These are phyloP conservation scores for Telfairia occidentalis DNA, from an alignment of 331 rosid genomes.

Conservation along the genomic window DNA sequence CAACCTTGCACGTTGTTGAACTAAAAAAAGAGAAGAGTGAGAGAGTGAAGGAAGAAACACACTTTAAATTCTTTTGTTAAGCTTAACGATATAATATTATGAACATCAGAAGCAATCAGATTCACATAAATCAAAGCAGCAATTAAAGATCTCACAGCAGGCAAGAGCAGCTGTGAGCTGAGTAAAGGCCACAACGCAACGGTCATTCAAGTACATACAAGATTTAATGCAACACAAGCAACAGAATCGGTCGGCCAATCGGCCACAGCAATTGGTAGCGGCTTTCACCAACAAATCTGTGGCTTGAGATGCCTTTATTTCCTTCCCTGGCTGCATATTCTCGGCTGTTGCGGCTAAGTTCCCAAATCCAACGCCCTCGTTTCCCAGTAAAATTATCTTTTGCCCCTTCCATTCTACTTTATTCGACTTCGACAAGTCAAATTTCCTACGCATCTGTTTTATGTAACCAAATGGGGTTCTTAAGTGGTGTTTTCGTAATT, in stretches of 20 bases:
- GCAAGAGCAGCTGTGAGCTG: conserved; percentile 76
- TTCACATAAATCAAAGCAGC: conserved; percentile 58
- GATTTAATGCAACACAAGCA: conserved; percentile 62
- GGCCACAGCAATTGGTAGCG: conserved; percentile 42
- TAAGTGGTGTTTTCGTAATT: too few relatives aligned
- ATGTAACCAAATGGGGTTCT: background rate
- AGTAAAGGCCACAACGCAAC: conserved; percentile 43
- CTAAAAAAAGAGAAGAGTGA: too few relatives aligned
- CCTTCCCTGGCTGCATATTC: conserved; percentile 45
- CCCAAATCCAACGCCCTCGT: conserved; percentile 58
- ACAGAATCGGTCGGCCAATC: conserved; percentile 32
- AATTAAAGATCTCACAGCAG: conserved; percentile 61
- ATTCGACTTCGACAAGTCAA: conserved; percentile 26
- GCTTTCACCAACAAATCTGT: conserved; percentile 44
- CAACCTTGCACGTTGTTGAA: too few relatives aligned
- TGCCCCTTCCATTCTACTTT: conserved; percentile 17
- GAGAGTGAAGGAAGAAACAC: too few relatives aligned
- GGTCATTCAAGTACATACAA: conserved; percentile 45
- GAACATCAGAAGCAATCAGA: background rate
- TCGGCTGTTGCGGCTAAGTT: conserved; percentile 48
- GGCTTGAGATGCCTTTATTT: conserved; percentile 41
- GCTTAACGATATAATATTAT: background rate
- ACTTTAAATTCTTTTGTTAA: too few relatives aligned
- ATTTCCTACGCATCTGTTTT: conserved; percentile 43
- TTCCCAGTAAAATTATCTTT: conserved; percentile 45